phyloP scores from a whole-genome alignment of 1,284 basidiomycete genomes.

The Leccinum subrobustum region DNA sequence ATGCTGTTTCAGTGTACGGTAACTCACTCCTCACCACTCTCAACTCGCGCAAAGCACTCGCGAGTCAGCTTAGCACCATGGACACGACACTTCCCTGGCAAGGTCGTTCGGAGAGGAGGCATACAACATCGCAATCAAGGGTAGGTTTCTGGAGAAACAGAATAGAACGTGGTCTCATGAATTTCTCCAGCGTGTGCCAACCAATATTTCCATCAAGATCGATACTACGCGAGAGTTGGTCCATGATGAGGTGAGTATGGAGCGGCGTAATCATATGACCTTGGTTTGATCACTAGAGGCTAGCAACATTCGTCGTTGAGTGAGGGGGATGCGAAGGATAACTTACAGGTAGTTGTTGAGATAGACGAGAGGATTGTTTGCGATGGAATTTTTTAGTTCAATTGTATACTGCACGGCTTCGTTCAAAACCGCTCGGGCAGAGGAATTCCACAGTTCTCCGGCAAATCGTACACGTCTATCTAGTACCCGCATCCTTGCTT shows the following conservation, averaged over 20 bases:
- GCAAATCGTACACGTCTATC: too few species aligned
- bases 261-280: not conserved
- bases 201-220: slow-evolving; percentile 36
- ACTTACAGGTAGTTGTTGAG: not conserved
- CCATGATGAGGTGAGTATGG: slow-evolving; percentile 28
- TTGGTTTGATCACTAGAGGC: not conserved
- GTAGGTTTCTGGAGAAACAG: not conserved
- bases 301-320: not conserved
- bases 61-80: slow-evolving; percentile 13
- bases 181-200: slow-evolving; percentile 22
- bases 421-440: too few species aligned
- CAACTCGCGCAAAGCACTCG: slow-evolving; percentile 43
- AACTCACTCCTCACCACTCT: slow-evolving; percentile 52
- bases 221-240: slow-evolving; percentile 33
- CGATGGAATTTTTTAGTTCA: too few species aligned
- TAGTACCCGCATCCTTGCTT: too few species aligned
- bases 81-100: slow-evolving; percentile 11
- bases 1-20: slow-evolving; percentile 37
- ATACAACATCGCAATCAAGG: slow-evolving; percentile 8
- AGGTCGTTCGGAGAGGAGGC: not conserved
- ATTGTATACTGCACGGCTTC: too few species aligned
- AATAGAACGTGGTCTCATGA: slow-evolving; percentile 7
- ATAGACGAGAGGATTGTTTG: not conserved
- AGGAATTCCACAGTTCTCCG: too few species aligned
- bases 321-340: slow-evolving; percentile 1